These are phyloP conservation scores for Trichoderma semiorbis DNA, from an alignment of 2,329 filamentous ascomycete species.

Conservation along the genomic window DNA sequence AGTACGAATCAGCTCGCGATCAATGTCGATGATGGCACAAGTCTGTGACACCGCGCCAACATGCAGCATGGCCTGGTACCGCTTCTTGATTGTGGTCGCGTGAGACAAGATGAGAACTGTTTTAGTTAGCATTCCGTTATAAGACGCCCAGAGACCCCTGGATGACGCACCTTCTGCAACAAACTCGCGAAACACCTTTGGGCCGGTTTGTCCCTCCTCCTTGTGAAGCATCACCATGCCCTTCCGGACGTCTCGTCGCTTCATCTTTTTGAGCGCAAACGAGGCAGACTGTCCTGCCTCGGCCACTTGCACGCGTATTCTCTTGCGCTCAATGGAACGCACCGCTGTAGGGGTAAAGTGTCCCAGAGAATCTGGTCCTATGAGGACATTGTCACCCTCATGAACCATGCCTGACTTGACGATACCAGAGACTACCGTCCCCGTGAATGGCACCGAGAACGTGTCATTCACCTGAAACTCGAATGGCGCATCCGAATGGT, in stretches of 20 bases:
- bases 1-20: constrained; percentile 90
- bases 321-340: constrained; percentile 90
- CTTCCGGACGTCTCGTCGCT: constrained; percentile 90
- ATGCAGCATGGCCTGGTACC: constrained; percentile 97
- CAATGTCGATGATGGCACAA: constrained; percentile 95
- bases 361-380: constrained; percentile 87
- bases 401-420: constrained; percentile 86
- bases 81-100: constrained; percentile 92
- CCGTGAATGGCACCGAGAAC: constrained; percentile 95
- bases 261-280: constrained; percentile 83
- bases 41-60: constrained; percentile 94
- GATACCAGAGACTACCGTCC: constrained; percentile 92
- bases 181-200: constrained; percentile 72
- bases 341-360: constrained; percentile 85
- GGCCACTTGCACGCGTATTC: constrained; percentile 81
- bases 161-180: constrained; percentile 63
- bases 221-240: constrained; percentile 96
- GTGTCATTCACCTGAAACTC: constrained; percentile 97
- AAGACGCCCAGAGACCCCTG: not conserved
- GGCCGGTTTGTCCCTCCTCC: constrained; percentile 65
- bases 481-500: constrained; percentile 81
- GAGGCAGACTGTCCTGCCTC: constrained; percentile 90
- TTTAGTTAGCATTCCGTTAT: not conserved
- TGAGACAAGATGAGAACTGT: constrained; percentile 88
- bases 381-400: constrained; percentile 80